Evolutionary conservation across 2,329 filamentous ascomycete genomes (phyloP).

Genomic region (Cordyceps farinosa): DNA sequence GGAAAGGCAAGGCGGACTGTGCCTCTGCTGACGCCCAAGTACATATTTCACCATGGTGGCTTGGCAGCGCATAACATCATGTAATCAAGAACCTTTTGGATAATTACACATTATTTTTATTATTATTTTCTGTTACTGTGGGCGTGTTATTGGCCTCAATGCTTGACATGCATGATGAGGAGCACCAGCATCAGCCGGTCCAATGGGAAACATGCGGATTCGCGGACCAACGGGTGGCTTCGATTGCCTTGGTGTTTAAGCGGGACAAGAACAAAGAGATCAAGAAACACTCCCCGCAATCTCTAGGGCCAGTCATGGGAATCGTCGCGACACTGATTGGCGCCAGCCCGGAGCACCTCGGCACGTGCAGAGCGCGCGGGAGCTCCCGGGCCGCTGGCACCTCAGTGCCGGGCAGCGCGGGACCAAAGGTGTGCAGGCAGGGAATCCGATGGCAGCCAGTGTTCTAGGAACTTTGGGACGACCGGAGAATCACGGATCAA

Average conservation of each 20-base stretch:
- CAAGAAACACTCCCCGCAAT: neutral
- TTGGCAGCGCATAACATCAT: constrained; percentile 19
- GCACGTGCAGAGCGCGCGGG: constrained; percentile 12
- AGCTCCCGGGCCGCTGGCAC: constrained; percentile 5
- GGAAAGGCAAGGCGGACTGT: constrained; percentile 17
- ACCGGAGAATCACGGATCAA: constrained; percentile 8
- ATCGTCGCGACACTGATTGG: neutral
- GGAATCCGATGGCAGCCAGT: neutral
- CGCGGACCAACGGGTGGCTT: constrained; percentile 7
- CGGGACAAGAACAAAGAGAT: neutral
- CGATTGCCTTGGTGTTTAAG: neutral
- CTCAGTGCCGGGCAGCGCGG: no score
- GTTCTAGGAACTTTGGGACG: neutral
- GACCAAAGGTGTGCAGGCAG: neutral
- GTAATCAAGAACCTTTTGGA: neutral
- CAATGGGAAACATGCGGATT: neutral
- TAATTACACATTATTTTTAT: neutral
- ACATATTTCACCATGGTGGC: constrained; percentile 20
- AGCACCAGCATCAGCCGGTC: neutral
- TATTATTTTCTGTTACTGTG: neutral
- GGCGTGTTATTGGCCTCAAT: no score
- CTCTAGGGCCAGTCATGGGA: neutral
- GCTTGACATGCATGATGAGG: no score
- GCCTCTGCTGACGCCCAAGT: constrained; percentile 13
- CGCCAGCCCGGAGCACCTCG: constrained; percentile 8